Evolutionary conservation across 176 grass and related monocot species (phyloP), one percentile per base, ranked within the genome.

Genomic region (Eleusine indica): DNA sequence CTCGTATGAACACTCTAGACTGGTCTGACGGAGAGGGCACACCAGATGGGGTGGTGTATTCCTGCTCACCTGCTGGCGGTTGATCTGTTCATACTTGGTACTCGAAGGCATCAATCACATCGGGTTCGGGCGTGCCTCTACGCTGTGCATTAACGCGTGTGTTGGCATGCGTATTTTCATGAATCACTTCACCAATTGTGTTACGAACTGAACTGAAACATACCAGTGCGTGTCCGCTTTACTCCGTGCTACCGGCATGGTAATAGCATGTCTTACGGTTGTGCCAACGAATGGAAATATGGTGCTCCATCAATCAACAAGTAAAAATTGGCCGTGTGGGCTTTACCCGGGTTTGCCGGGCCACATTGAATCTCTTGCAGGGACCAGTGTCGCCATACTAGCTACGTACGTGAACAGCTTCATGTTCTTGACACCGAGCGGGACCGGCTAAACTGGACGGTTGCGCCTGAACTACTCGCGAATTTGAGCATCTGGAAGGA

Each of bases 401-500:
- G 32, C 32, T 66, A 66, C 28, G 61, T 37, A 37, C 44, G 28
- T 66, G 63, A 66, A 66, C 63, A 66, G 63, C 13, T 5, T 1
- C 63, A 66, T 66, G 30, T 66, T 66, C 63, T 66, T 7, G 63
- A 66, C 63, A 66, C 29, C 63, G 13, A 66, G 32, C 32, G 32
- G 13, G 30, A 46, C 35, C 13, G 14, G 35, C 25, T 25, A 57
- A 42, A 2, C 37, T 39, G 62, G 73, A 60, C 73, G 11, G n/a
- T 64, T 71, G 66, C 22, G 80, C 56, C 53, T 21, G 46, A 54
- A 56, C 46, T 42, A 21, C 13, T 48, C 6, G 63, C 51, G 51
- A 75, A 53, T 21, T 51, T 13, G 47, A 32, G 58, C 35, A 86
- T 56, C 77, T 74, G 21, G 12, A 44, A 57, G 18, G 71, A 38